Percentiles rank a stretch among this genome's conserved stretches.
Evolutionary conservation across 495 filamentous ascomycete genomes (phyloP).

Genomic region (Immersiella caudata): DNA sequence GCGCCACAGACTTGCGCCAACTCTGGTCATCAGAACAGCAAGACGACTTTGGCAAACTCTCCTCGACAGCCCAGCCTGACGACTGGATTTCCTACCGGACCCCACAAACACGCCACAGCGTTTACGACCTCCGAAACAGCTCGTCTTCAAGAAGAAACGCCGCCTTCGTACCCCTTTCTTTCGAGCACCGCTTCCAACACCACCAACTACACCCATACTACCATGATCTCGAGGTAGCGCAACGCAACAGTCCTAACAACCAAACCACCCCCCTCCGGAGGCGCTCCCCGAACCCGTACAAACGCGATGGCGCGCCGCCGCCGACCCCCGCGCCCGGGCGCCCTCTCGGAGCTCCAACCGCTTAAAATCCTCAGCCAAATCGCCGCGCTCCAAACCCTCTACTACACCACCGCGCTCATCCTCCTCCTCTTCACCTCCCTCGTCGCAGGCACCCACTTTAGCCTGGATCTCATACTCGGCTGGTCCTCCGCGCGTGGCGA

Average conservation of each 20-base stretch:
- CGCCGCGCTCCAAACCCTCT: constrained; percentile 76
- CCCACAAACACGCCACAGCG: not conserved
- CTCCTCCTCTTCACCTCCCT: constrained; percentile 88
- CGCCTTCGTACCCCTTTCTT: not conserved
- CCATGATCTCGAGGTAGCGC: constrained; percentile 1
- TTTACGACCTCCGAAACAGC: not conserved
- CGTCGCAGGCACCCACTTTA: constrained; percentile 75
- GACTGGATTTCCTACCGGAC: not conserved
- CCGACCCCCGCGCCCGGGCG: constrained; percentile 76
- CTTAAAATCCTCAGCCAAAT: constrained; percentile 88
- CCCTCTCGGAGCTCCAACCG: constrained; percentile 78
- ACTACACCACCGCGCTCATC: constrained; percentile 73
- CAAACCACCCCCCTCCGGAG: constrained; percentile 3
- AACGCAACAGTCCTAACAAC: not conserved
- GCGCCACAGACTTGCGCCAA: not conserved
- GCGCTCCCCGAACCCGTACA: not conserved
- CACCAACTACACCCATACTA: not conserved
- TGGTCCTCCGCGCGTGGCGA: constrained; percentile 87
- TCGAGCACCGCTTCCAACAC: not conserved
- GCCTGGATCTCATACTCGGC: constrained; percentile 69
- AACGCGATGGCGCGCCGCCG: constrained; percentile 71
- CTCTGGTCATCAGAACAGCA: not conserved
- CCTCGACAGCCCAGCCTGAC: not conserved
- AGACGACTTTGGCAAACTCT: constrained; percentile 1
- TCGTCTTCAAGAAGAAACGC: not conserved